phyloP scores from a whole-genome alignment of 2,329 filamentous ascomycete species.

The Curvularia sp. region DNA sequence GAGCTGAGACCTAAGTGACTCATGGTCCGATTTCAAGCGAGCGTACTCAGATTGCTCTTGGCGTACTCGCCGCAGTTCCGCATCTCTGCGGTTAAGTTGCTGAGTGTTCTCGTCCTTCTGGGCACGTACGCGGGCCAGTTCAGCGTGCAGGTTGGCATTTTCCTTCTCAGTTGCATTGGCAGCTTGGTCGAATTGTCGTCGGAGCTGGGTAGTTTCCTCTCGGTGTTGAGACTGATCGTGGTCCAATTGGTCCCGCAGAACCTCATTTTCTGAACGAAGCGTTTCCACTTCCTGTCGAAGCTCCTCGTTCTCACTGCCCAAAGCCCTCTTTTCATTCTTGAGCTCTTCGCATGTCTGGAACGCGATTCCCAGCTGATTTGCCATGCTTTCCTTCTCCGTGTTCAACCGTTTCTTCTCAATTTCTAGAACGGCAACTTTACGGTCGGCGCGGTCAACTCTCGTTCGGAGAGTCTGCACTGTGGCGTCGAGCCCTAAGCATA shows the following conservation, averaged over 20 bases:
- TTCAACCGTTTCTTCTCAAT: conserved; percentile 69
- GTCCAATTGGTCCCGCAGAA: conserved; percentile 44
- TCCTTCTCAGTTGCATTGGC: conserved; percentile 46
- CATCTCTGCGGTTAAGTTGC: conserved; percentile 43
- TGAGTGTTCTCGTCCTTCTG: conserved; percentile 50
- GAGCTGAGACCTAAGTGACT: conserved; percentile 74
- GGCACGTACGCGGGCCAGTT: conserved; percentile 42
- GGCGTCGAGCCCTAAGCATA: conserved; percentile 62
- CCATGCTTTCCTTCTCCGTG: conserved; percentile 70
- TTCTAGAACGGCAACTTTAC: conserved; percentile 68
- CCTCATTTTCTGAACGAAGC: conserved; percentile 46
- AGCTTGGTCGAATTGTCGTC: conserved; percentile 43
- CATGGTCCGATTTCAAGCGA: conserved; percentile 75
- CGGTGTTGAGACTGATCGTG: conserved; percentile 45
- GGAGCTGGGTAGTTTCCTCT: conserved; percentile 47
- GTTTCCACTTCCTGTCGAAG: conserved; percentile 49
- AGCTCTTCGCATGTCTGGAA: conserved; percentile 64
- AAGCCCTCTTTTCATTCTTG: conserved; percentile 54
- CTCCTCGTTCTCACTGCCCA: conserved; percentile 46
- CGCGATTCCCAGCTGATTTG: conserved; percentile 68
- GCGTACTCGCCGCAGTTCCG: conserved; percentile 46
- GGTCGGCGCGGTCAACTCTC: conserved; percentile 68
- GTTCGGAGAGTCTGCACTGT: conserved; percentile 67
- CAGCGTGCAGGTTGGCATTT: conserved; percentile 44
- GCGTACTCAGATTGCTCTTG: conserved; percentile 49